Evolutionary conservation across 108 stramenopile genomes (phyloP).

Genomic region (Skeletonema marinoi): DNA sequence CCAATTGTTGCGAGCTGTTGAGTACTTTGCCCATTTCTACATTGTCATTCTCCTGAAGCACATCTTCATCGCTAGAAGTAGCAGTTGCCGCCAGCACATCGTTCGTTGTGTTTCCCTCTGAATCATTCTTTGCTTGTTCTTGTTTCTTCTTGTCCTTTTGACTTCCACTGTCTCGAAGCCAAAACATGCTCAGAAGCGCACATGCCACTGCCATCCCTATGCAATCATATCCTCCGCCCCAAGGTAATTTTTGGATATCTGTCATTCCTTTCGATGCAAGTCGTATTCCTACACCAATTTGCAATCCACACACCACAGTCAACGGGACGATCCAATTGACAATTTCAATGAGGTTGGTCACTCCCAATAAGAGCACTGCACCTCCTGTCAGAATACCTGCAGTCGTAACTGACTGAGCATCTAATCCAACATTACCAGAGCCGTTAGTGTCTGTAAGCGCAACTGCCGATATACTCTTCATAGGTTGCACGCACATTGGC

Average conservation of each 20-base stretch:
- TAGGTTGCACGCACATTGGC: constrained; percentile 91
- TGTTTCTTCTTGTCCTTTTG: neutral
- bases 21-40: constrained; percentile 23
- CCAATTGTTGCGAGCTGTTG: neutral
- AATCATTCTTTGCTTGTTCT: neutral
- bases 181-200: constrained; percentile 47
- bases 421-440: constrained; percentile 25
- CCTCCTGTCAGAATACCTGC: constrained; percentile 77
- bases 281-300: constrained; percentile 81
- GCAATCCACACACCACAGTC: constrained; percentile 74
- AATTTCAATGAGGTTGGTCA: constrained; percentile 69
- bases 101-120: neutral
- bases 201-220: constrained; percentile 52
- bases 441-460: constrained; percentile 51
- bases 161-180: constrained; percentile 32
- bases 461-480: constrained; percentile 86
- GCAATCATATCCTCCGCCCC: constrained; percentile 61
- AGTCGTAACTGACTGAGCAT: constrained; percentile 61
- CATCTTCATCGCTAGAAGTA: neutral
- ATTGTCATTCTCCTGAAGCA: constrained; percentile 1
- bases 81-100: neutral
- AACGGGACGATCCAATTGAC: constrained; percentile 74
- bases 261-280: constrained; percentile 63
- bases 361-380: constrained; percentile 55
- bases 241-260: constrained; percentile 60